Conservation (phyloP, 495 filamentous ascomycete species). For the Baudoinia panamericana region DNA sequence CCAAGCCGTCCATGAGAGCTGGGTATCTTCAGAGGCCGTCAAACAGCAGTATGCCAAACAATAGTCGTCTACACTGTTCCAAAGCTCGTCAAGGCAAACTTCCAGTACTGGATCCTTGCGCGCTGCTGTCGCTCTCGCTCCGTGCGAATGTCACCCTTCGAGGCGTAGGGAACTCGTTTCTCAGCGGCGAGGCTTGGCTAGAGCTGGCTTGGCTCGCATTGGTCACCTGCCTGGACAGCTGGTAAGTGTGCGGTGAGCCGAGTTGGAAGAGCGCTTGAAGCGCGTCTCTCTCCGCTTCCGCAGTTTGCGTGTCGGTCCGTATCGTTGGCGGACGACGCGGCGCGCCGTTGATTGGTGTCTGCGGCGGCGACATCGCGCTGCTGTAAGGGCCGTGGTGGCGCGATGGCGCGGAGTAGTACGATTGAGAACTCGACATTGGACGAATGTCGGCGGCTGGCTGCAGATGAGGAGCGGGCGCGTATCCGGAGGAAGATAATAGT, state of each 20-base stretch:
- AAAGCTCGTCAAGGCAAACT: too few relatives aligned
- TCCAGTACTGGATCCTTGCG: neutral
- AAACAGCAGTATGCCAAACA: too few relatives aligned
- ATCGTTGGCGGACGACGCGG: slow-evolving; percentile 11
- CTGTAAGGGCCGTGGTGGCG: neutral
- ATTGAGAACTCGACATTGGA: neutral
- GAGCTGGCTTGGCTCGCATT: slow-evolving; percentile 11
- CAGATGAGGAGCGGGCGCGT: slow-evolving; percentile 4
- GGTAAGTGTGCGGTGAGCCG: slow-evolving; percentile 13
- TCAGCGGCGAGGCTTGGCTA: slow-evolving; percentile 5
- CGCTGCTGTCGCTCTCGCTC: slow-evolving; percentile 11
- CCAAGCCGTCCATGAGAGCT: too few relatives aligned
- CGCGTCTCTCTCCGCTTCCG: slow-evolving; percentile 17
- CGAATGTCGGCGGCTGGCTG: slow-evolving; percentile 16
- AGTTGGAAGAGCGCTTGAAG: slow-evolving; percentile 19
- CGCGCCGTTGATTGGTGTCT: slow-evolving; percentile 12
- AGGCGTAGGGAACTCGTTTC: slow-evolving; percentile 8
- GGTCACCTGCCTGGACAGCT: neutral
- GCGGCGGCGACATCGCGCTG: slow-evolving; percentile 16
- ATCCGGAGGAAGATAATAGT: neutral
- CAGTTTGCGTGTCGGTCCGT: slow-evolving; percentile 15
- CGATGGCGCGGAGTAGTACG: slow-evolving; percentile 1
- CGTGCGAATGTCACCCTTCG: slow-evolving; percentile 11
- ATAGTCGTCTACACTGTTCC: too few relatives aligned
- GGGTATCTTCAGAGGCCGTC: too few relatives aligned